Base-by-base conservation (phyloP, 2,329 filamentous ascomycete genomes). In the Knoxdaviesia capensis region DNA sequence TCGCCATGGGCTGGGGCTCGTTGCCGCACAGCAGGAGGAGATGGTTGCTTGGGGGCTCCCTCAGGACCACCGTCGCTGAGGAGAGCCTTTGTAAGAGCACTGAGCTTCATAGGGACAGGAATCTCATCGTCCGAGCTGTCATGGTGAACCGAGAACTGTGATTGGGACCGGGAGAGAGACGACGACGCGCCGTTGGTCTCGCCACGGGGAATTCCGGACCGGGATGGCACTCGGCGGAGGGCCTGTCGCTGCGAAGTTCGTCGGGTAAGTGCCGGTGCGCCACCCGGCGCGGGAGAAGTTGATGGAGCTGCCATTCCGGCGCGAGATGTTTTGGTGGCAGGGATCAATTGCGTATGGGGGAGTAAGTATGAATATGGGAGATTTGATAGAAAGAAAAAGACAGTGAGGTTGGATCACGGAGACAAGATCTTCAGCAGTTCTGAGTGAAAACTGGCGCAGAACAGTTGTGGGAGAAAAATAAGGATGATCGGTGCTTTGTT, bases 121-220 rank as follows among this genome's bases (percentile, higher is more conserved):
- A 92, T 83, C 59, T 94, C 88, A 53, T 94, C 88, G 59, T 94
- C 88, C 29, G 87, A 94, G 64, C 84, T 94, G 55, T 94, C 87
- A 51, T 83, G 78, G 49, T 55, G 48, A 45, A 38, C 37, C 8
- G 40, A 34, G 9, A 34, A 7, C 41, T 64, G 59, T 40, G 53
- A 48, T 44, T 55, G 51, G 7, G 54, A 45, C 38, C 51, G 46
- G 36, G 52, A 45, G 31, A 53, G 46, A 10, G 50, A 48, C 1
- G 54, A 48, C 11, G 54, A 49, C 7, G 53, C 55, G 6, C 60
- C 57, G 41, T 65, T 65, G 45, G 61, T 65, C 43, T 68, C 66
- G 50, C 57, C 60, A 44, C 66, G 62, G 43, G 53, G 58, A 39
- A 67, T 48, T 30, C 59, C 56, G 6, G 63, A 56, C 46, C 70